Base-by-base conservation (phyloP, 345 rosid species). In the Abelmoschus esculentus region DNA sequence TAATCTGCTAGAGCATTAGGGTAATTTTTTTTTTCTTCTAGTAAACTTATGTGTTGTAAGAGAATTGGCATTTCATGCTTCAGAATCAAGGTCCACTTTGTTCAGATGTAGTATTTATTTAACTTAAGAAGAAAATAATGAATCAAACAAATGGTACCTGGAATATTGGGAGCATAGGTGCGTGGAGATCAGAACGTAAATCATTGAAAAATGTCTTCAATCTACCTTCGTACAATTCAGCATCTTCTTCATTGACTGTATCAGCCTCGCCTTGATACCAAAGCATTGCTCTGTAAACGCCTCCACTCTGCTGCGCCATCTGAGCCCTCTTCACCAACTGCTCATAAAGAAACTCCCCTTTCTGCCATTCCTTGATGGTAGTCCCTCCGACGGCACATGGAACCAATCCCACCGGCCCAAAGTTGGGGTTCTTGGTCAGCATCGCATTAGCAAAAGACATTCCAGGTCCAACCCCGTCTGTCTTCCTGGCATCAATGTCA, bases 221-320 rank as follows among this genome's bases (percentile, higher is more conserved):
- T 68, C 86, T 88, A 69, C 65, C 73, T 69, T 80, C 77, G 62
- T 86, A 91, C 26, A 77, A 70, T n/a, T 74, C 83, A 10, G 85
- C 90, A 66, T 88, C 92, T 4, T 76, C 78, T 54, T 70, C 66
- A 40, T 18, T 74, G 15, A 31, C 40, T 11, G 96, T 75, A 76
- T 90, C 98, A 9, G 86, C 77, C 80, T 91, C 98, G 34, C 99
- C 99, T 74, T 91, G 96, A 73, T 79, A 95, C 99, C 99, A 91
- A 66, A 95, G 83, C 77, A 91, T 77, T 29, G 79, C 85, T 81
- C 70, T 68, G 17, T 86, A 82, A 49, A 73, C 85, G 14, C 86
- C 89, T 1, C 91, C 87, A 11, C 74, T 75, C 32, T 65, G 83
- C 34, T 73, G 70, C 40, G 84, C 83, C 66, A 71, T 83, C 58